Base-by-base conservation (phyloP, 371 early-diverging fungal genomes). In the Rhizopus microsporus region DNA sequence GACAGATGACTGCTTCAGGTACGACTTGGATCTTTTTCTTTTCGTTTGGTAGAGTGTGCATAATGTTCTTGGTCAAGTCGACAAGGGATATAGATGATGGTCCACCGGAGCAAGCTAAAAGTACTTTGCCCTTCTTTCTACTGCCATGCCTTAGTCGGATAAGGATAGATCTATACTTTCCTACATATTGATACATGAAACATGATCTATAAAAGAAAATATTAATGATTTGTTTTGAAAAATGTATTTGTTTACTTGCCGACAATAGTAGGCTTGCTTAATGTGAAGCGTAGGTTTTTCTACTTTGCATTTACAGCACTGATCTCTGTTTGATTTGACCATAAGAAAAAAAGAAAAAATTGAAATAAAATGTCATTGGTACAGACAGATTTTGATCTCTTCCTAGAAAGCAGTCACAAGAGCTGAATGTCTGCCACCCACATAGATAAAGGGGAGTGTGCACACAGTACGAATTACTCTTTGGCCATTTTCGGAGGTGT, bases 61-160 rank as follows among this genome's bases (percentile, higher is more conserved):
- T 82, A 62, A 83, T 83, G n/a, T 81, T 85, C 32, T 71, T 77
- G 8, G 83, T 71, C 55, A 89, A 65, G 51, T 83, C 59, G 15
- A 88, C 65, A 81, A 89, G 71, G 5, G 88, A 88, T 90, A 87
- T 83, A 12, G 94, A 94, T 3, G 89, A 82, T 2, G 86, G 75
- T 0, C 95, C 95, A 46, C 94, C 95, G 1, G 95, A 94, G 31
- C 90, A 81, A n/a, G 93, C 95, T 17, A 93, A 69, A 72, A 93
- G 59, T 5, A 85, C 83, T 32, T 78, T 81, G 15, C 75, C 75
- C 7, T 55, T 68, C 35, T 75, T 73, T 56, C 82, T 43, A 33
- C 56, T 56, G 37, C 47, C 52, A 43, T 56, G 43, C 47, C 51
- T 57, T 31, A 62, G 46, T 12, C 67, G 67, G 40, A 55, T 51